Conservation (phyloP, 306 rosid species). For the Sindora glabra region DNA sequence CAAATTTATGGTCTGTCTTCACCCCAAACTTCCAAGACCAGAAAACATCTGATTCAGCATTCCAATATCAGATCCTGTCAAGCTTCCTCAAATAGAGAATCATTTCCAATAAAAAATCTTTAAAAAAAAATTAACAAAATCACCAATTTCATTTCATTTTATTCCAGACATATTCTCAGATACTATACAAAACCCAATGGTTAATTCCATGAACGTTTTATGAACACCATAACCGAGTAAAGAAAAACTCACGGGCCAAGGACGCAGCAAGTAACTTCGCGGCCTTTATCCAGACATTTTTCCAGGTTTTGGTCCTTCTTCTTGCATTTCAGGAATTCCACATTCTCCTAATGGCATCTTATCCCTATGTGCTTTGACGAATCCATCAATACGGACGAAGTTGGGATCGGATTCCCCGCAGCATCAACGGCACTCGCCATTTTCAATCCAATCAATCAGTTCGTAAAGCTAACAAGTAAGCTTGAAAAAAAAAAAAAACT, state of each 20-base stretch:
- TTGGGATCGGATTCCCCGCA: constrained; percentile 83
- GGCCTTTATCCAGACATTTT: constrained; percentile 85
- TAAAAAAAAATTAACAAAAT: background rate
- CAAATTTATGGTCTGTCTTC: too few species aligned
- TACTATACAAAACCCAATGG: background rate
- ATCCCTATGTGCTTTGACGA: constrained; percentile 75
- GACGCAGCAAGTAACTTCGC: constrained; percentile 83
- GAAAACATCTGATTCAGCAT: too few species aligned
- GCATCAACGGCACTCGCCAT: constrained; percentile 82
- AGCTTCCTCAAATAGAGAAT: background rate
- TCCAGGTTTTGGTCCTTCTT: constrained; percentile 85
- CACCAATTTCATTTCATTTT: background rate
- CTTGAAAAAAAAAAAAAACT: background rate
- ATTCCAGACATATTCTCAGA: background rate
- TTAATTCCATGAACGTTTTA: background rate
- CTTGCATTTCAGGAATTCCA: constrained; percentile 88
- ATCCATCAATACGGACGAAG: constrained; percentile 87
- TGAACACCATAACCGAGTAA: background rate
- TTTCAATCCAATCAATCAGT: constrained; percentile 14
- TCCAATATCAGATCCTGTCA: background rate
- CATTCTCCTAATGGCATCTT: constrained; percentile 67
- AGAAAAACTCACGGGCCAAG: constrained; percentile 61
- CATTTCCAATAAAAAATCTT: background rate
- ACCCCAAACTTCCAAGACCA: background rate
- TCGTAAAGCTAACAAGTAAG: background rate